A percentile compares a stretch with the other conserved stretches of the same genome.
phyloP scores from a whole-genome alignment of 2,329 filamentous ascomycete genomes.

The Aspergillus costaricaensis region DNA sequence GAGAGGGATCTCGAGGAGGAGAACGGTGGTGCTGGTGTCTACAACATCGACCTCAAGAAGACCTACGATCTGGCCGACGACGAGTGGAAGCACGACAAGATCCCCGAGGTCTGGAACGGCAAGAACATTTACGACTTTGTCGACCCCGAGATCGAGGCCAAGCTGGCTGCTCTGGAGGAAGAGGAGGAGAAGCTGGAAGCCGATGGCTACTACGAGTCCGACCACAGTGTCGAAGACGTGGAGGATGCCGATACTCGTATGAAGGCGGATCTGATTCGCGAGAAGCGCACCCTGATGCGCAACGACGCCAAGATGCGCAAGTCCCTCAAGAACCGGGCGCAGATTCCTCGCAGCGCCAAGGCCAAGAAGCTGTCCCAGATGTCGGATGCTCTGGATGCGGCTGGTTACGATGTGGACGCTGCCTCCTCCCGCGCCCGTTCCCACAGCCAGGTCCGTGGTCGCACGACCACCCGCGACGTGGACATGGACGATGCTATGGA shows the following conservation, averaged over 20 bases:
- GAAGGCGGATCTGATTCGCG: slow-evolving; percentile 93
- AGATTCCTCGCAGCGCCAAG: slow-evolving; percentile 81
- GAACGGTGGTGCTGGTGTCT: slow-evolving; percentile 93
- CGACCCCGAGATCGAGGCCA: slow-evolving; percentile 93
- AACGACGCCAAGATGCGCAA: slow-evolving; percentile 96
- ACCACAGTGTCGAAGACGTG: slow-evolving; percentile 78
- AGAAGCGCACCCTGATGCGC: slow-evolving; percentile 88
- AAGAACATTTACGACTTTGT: slow-evolving; percentile 98
- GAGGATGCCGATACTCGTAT: slow-evolving; percentile 84
- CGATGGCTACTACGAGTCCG: slow-evolving; percentile 91
- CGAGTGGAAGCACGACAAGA: slow-evolving; percentile 95
- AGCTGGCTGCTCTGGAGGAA: slow-evolving; percentile 86
- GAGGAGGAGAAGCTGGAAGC: slow-evolving; percentile 92
- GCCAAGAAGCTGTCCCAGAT: slow-evolving; percentile 84
- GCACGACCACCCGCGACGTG: slow-evolving; percentile 65
- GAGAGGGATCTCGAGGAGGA: slow-evolving; percentile 88
- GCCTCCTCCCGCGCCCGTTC: slow-evolving; percentile 72
- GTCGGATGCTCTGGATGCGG: slow-evolving; percentile 78
- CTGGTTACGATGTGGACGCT: slow-evolving; percentile 80
- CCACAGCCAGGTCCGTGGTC: slow-evolving; percentile 63
- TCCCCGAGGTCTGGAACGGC: slow-evolving; percentile 90
- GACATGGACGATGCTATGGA: slow-evolving; percentile 73
- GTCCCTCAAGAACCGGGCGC: slow-evolving; percentile 92
- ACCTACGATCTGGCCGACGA: slow-evolving; percentile 85
- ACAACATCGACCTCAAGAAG: slow-evolving; percentile 86